A percentile compares a stretch with the other conserved stretches of the same genome.
phyloP scores from a whole-genome alignment of 768 basidiomycete species.

The Podaxis pistillaris region DNA sequence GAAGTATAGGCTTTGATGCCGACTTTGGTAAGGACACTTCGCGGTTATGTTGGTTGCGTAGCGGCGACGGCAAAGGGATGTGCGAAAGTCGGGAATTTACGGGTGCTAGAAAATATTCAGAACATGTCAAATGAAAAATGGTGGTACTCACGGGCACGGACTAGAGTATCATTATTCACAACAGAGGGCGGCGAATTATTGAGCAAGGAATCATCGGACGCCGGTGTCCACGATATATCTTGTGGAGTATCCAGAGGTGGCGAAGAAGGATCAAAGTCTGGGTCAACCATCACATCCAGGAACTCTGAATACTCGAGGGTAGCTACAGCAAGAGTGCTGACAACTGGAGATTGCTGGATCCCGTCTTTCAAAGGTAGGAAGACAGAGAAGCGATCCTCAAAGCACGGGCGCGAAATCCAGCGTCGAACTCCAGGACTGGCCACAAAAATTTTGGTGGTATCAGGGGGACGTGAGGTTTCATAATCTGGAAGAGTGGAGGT shows the following conservation, averaged over 20 bases:
- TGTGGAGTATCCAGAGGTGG: slow-evolving; percentile 15
- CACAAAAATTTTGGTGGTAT: slow-evolving; percentile 29
- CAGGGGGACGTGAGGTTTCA: slow-evolving; percentile 33
- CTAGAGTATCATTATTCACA: background rate
- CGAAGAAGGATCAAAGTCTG: slow-evolving; percentile 30
- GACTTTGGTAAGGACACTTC: background rate
- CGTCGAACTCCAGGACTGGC: slow-evolving; percentile 56
- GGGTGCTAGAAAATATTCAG: slow-evolving; percentile 20
- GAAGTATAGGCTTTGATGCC: background rate
- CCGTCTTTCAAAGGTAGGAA: slow-evolving; percentile 43
- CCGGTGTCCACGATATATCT: slow-evolving; percentile 10
- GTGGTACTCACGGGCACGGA: background rate
- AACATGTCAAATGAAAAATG: slow-evolving; percentile 8
- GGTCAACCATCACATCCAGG: slow-evolving; percentile 63
- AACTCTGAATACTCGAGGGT: slow-evolving; percentile 69
- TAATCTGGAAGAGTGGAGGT: slow-evolving; percentile 23
- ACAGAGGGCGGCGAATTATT: background rate
- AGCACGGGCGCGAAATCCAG: slow-evolving; percentile 76
- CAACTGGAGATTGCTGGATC: slow-evolving; percentile 38
- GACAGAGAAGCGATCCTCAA: slow-evolving; percentile 66
- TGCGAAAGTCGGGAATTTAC: slow-evolving; percentile 31
- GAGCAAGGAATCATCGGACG: background rate
- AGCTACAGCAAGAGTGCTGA: slow-evolving; percentile 59
- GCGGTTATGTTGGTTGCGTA: slow-evolving; percentile 39
- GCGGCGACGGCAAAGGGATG: slow-evolving; percentile 47